These are phyloP conservation scores for Glycyrrhiza uralensis DNA, from an alignment of 306 rosid genomes.

Conservation along the genomic window DNA sequence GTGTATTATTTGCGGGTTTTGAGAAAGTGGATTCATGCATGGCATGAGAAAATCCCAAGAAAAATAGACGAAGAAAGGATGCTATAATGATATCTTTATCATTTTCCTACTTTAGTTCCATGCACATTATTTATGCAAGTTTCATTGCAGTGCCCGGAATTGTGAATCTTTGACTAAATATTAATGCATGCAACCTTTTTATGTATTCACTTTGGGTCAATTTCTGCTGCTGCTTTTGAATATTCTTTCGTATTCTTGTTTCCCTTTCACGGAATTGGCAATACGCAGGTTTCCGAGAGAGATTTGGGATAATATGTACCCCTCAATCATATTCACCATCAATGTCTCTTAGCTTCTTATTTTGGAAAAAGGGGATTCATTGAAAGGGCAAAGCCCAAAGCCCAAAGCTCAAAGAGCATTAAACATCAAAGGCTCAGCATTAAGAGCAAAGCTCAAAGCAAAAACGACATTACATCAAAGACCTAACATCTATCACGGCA, in stretches of 20 bases:
- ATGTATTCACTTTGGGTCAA: slow-evolving; percentile 26
- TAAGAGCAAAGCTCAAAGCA: too few relatives aligned
- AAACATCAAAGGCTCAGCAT: too few relatives aligned
- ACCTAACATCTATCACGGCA: too few relatives aligned
- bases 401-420: too few relatives aligned
- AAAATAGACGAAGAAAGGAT: slow-evolving; percentile 38
- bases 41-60: slow-evolving; percentile 45
- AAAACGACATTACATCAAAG: too few relatives aligned
- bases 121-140: slow-evolving; percentile 25
- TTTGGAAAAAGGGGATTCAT: too few relatives aligned
- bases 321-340: too few relatives aligned
- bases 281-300: not conserved
- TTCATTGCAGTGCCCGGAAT: slow-evolving; percentile 36
- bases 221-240: slow-evolving; percentile 25
- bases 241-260: slow-evolving; percentile 10
- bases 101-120: slow-evolving; percentile 29
- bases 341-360: too few relatives aligned
- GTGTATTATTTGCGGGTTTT: slow-evolving; percentile 30
- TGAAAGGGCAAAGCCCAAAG: too few relatives aligned
- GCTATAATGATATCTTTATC: slow-evolving; percentile 47
- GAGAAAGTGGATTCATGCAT: slow-evolving; percentile 26
- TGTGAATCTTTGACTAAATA: slow-evolving; percentile 18
- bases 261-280: slow-evolving; percentile 23
- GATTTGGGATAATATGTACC: too few relatives aligned
- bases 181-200: slow-evolving; percentile 28